Evolutionary conservation across 768 basidiomycete species (phyloP).

Genomic region (Leccinum barrowsii): DNA sequence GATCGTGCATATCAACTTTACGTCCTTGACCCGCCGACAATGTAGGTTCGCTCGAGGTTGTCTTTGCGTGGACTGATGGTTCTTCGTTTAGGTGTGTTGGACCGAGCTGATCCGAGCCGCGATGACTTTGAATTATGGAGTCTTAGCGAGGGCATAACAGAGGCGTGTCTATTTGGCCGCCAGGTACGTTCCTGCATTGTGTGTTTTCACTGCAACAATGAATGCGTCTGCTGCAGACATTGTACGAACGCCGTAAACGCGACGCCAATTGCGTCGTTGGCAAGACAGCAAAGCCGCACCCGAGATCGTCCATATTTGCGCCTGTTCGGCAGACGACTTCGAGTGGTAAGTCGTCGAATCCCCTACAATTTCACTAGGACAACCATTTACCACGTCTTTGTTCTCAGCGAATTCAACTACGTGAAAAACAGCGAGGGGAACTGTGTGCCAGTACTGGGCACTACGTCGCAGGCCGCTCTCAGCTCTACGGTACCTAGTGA

Average conservation of each 20-base stretch:
- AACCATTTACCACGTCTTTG: background rate
- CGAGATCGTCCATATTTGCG: conserved; percentile 64
- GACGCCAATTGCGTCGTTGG: conserved; percentile 84
- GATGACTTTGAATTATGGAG: conserved; percentile 99
- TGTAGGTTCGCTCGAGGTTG: conserved; percentile 49
- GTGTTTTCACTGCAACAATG: background rate
- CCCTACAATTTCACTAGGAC: background rate
- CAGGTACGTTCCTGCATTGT: conserved; percentile 49
- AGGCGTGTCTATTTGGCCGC: conserved; percentile 88
- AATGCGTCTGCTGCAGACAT: conserved; percentile 46
- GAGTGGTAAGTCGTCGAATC: conserved; percentile 73
- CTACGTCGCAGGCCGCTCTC: conserved; percentile 36
- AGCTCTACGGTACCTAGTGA: background rate
- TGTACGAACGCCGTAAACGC: conserved; percentile 87
- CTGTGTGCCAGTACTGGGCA: conserved; percentile 77
- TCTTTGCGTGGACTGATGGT: background rate
- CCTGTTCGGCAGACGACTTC: conserved; percentile 74
- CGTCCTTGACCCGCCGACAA: conserved; percentile 63
- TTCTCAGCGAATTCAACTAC: conserved; percentile 86
- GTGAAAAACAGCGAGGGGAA: conserved; percentile 61
- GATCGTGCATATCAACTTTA: conserved; percentile 87
- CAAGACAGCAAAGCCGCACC: conserved; percentile 50
- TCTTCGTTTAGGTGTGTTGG: conserved; percentile 55
- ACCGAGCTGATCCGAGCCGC: conserved; percentile 63
- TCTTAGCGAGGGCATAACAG: conserved; percentile 84